These are phyloP conservation scores for Arabidopsis suecica DNA, from an alignment of 345 rosid species.

Conservation along the genomic window DNA sequence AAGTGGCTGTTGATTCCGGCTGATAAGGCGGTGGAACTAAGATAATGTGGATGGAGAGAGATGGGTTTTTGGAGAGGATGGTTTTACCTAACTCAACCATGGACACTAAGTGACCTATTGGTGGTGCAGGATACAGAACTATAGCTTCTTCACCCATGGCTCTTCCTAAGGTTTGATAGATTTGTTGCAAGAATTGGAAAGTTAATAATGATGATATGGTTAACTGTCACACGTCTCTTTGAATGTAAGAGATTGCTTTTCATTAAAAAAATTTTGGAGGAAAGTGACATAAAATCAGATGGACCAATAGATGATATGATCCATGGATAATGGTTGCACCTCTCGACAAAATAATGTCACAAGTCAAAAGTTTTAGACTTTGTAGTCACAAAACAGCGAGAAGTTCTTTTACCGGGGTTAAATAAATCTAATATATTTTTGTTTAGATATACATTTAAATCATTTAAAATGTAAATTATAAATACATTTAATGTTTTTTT, in stretches of 20 bases:
- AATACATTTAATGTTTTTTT: no score
- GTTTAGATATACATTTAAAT: no score
- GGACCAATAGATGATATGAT: not conserved
- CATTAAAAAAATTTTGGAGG: no score
- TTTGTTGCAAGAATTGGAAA: constrained; percentile 20
- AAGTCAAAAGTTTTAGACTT: no score
- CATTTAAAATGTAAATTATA: no score
- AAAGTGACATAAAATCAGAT: not conserved
- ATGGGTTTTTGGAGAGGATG: constrained; percentile 53
- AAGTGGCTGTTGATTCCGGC: constrained; percentile 47
- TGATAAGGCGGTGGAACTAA: constrained; percentile 51
- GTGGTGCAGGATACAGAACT: constrained; percentile 70
- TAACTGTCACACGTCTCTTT: constrained; percentile 9
- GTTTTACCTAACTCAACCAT: constrained; percentile 76
- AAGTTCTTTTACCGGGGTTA: no score
- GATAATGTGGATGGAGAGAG: constrained; percentile 61
- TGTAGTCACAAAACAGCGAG: no score
- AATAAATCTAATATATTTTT: no score
- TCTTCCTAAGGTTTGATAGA: not conserved
- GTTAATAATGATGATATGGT: constrained; percentile 14
- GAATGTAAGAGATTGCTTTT: not conserved
- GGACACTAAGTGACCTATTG: constrained; percentile 70
- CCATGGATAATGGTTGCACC: not conserved
- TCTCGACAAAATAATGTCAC: not conserved
- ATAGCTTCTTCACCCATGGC: constrained; percentile 46